A percentile compares a stretch with the other conserved stretches of the same genome.
phyloP scores from a whole-genome alignment of 2,329 filamentous ascomycete species.

The Thelonectria rubi region DNA sequence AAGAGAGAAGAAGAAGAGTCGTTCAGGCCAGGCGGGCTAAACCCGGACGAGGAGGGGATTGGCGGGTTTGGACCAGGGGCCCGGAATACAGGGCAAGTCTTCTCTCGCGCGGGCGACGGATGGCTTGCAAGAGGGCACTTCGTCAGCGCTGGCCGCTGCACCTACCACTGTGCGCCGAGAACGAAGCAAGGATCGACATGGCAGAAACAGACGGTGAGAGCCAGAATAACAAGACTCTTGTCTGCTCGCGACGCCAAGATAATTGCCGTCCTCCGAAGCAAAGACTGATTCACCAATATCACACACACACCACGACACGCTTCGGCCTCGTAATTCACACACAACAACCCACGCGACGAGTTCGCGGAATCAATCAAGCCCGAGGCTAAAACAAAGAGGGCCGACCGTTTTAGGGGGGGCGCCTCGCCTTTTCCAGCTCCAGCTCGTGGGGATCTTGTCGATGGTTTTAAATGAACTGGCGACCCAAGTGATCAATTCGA shows the following conservation, averaged over 20 bases:
- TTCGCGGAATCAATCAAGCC: constrained; percentile 20
- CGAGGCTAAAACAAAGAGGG: constrained; percentile 18
- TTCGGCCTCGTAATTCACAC: constrained; percentile 6
- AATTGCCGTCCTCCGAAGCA: too few relatives aligned
- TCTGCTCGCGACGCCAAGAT: too few relatives aligned
- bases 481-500: constrained; percentile 3
- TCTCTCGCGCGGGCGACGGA: constrained; percentile 9
- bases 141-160: too few relatives aligned
- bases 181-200: constrained; percentile 17
- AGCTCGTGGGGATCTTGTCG: constrained; percentile 1
- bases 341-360: constrained; percentile 3
- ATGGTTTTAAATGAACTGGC: constrained; percentile 12
- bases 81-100: constrained; percentile 2
- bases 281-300: too few relatives aligned
- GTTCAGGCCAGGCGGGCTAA: constrained; percentile 9
- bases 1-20: not conserved
- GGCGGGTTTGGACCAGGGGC: not conserved
- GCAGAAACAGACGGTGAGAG: constrained; percentile 2
- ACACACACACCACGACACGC: not conserved
- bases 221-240: too few relatives aligned
- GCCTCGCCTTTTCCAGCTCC: constrained; percentile 4
- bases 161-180: not conserved
- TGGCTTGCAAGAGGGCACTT: too few relatives aligned
- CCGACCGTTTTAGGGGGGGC: not conserved
- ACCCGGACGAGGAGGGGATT: constrained; percentile 13